Percentiles rank a stretch among this genome's conserved stretches.
phyloP scores from a whole-genome alignment of 805 yeast genomes.

The Lachancea waltii region DNA sequence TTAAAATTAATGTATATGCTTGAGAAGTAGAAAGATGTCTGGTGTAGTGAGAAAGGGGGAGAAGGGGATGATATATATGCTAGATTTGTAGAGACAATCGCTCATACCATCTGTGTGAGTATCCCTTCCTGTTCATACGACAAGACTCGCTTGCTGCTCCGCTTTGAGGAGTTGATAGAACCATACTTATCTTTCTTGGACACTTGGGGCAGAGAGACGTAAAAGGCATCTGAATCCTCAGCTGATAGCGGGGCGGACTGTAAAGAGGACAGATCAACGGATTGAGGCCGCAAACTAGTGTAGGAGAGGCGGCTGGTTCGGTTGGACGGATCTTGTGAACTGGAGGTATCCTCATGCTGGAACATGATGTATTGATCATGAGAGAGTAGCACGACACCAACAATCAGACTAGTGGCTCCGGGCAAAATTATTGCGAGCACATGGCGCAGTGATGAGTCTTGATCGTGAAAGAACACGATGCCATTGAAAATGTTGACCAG shows the following conservation, averaged over 20 bases:
- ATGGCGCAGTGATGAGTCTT: slow-evolving; percentile 1
- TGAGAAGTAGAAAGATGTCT: too few species aligned
- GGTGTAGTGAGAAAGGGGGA: too few species aligned
- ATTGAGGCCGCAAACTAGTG: slow-evolving; percentile 13
- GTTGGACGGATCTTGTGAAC: slow-evolving; percentile 2
- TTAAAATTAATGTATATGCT: too few species aligned
- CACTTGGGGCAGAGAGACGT: slow-evolving; percentile 12
- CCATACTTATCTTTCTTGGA: slow-evolving; percentile 7
- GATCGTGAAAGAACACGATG: slow-evolving; percentile 11
- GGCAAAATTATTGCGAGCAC: slow-evolving; percentile 4
- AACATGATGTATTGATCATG: slow-evolving; percentile 7
- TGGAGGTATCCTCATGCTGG: slow-evolving; percentile 2
- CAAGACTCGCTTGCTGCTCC: slow-evolving; percentile 9
- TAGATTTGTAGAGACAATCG: too few species aligned
- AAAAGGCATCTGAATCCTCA: slow-evolving; percentile 9
- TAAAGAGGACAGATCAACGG: slow-evolving; percentile 9
- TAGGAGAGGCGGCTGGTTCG: slow-evolving; percentile 13
- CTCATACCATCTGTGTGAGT: slow-evolving; percentile 11
- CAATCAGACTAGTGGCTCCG: slow-evolving; percentile 6
- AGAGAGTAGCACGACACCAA: slow-evolving; percentile 9
- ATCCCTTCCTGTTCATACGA: slow-evolving; percentile 15
- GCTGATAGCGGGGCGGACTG: slow-evolving; percentile 4
- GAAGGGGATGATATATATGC: too few species aligned
- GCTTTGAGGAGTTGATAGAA: slow-evolving; percentile 5
- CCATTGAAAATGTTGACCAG: slow-evolving; percentile 62